These are phyloP conservation scores for Boletus coccyginus DNA, from an alignment of 768 basidiomycete genomes.

Conservation along the genomic window DNA sequence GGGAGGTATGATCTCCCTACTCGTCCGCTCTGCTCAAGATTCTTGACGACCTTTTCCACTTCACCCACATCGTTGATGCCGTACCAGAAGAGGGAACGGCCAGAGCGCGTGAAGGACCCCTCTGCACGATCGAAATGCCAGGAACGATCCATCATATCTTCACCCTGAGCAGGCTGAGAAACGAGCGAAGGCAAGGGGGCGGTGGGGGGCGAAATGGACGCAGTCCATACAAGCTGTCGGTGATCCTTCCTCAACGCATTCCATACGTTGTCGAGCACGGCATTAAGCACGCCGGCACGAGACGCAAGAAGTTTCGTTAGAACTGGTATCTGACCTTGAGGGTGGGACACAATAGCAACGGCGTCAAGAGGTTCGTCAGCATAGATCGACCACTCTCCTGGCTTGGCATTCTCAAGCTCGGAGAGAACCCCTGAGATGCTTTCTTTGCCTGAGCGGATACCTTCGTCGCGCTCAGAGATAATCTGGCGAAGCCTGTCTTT, in stretches of 20 bases:
- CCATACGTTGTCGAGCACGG: conserved; percentile 96
- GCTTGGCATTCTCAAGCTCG: conserved; percentile 59
- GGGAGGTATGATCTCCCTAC: conserved; percentile 91
- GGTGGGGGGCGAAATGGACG: conserved; percentile 48
- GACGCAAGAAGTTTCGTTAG: conserved; percentile 91
- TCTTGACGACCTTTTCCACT: conserved; percentile 81
- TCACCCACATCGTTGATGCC: conserved; percentile 89
- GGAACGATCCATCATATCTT: conserved; percentile 78
- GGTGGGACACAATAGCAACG: conserved; percentile 90
- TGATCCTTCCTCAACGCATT: conserved; percentile 95
- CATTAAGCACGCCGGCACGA: conserved; percentile 87
- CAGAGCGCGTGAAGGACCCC: conserved; percentile 94
- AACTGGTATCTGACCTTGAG: conserved; percentile 83
- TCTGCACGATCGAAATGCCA: conserved; percentile 99
- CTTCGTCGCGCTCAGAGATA: conserved; percentile 93
- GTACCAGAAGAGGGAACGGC: conserved; percentile 96
- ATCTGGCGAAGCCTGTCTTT: conserved; percentile 94
- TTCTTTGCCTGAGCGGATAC: conserved; percentile 76
- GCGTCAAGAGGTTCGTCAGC: conserved; percentile 98
- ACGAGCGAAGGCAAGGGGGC: conserved; percentile 3
- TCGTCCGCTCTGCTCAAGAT: conserved; percentile 71
- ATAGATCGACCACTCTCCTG: conserved; percentile 88
- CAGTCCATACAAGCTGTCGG: conserved; percentile 95
- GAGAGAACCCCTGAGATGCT: conserved; percentile 83
- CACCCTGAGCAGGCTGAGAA: conserved; percentile 46